These are phyloP conservation scores for Calonectria pseudoreteaudii DNA, from an alignment of 2,329 filamentous ascomycete species.

Conservation along the genomic window DNA sequence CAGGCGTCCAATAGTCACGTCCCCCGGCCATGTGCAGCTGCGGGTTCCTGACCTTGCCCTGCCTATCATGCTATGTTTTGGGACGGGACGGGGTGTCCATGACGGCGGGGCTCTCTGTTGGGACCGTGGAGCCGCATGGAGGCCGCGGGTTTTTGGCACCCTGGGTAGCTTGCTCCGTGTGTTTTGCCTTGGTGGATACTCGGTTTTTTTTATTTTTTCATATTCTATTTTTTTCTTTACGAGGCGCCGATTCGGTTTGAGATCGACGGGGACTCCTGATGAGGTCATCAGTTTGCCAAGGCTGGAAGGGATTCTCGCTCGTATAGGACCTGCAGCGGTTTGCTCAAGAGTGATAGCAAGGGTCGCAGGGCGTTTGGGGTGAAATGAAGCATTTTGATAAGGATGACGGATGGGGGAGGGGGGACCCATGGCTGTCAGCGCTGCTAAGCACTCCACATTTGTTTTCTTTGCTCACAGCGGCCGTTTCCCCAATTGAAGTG, in stretches of 20 bases:
- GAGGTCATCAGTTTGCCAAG: background rate
- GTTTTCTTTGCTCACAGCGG: background rate
- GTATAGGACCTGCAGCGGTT: background rate
- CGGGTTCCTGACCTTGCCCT: constrained; percentile 17
- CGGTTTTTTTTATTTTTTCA: background rate
- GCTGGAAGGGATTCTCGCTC: background rate
- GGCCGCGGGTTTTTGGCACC: background rate
- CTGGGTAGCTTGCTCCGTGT: background rate
- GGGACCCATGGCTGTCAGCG: background rate
- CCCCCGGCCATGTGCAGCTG: background rate
- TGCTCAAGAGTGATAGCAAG: background rate
- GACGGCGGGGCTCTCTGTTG: constrained; percentile 8
- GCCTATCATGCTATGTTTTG: constrained; percentile 19
- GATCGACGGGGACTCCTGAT: background rate
- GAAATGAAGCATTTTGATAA: background rate
- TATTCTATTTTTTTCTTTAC: background rate
- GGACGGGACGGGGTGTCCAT: background rate
- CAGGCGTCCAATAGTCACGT: background rate
- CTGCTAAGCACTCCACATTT: background rate
- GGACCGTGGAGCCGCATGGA: constrained; percentile 3
- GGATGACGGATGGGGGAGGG: background rate
- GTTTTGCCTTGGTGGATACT: background rate
- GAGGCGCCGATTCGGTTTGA: background rate
- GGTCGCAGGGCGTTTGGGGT: background rate
- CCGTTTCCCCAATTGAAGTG: background rate